Evolutionary conservation across 2,329 filamentous ascomycete species (phyloP).

Genomic region (Cytospora piceae): DNA sequence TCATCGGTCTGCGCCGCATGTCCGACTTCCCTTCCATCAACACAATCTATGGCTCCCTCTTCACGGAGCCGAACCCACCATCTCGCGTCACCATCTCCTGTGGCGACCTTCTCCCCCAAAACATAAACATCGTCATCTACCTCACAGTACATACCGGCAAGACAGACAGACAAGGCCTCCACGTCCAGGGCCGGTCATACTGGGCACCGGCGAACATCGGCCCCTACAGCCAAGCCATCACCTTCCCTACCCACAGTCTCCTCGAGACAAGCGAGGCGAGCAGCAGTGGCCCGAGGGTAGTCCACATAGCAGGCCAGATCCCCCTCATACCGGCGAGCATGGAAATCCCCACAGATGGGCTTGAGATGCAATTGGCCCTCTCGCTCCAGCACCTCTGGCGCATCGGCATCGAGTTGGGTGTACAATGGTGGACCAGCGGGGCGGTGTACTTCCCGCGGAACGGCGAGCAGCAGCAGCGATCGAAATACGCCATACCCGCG

Average conservation of each 20-base stretch:
- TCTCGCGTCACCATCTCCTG: slow-evolving; percentile 83
- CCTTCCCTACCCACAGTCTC: slow-evolving; percentile 43
- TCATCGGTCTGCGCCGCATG: slow-evolving; percentile 79
- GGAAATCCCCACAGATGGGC: slow-evolving; percentile 56
- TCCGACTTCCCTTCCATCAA: slow-evolving; percentile 78
- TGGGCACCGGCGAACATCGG: slow-evolving; percentile 99
- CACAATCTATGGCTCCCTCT: slow-evolving; percentile 73
- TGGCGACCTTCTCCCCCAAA: slow-evolving; percentile 65
- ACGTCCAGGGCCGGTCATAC: slow-evolving; percentile 92
- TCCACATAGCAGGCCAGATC: slow-evolving; percentile 88
- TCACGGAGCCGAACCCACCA: slow-evolving; percentile 79
- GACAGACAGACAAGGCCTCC: slow-evolving; percentile 64
- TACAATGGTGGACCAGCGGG: slow-evolving; percentile 74
- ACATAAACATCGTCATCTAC: slow-evolving; percentile 64
- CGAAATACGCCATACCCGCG: slow-evolving; percentile 29
- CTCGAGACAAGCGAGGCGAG: slow-evolving; percentile 15
- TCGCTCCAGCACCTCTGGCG: slow-evolving; percentile 89
- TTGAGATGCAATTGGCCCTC: slow-evolving; percentile 66
- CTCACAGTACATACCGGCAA: slow-evolving; percentile 45
- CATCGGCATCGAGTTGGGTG: slow-evolving; percentile 71
- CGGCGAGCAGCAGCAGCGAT: slow-evolving; percentile 31
- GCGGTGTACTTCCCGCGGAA: slow-evolving; percentile 70
- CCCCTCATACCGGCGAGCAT: slow-evolving; percentile 83
- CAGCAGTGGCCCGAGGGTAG: slow-evolving; percentile 38
- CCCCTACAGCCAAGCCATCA: slow-evolving; percentile 89